Evolutionary conservation across 371 early-diverging fungal species (phyloP).

Genomic region (Sporodiniella umbellata): DNA sequence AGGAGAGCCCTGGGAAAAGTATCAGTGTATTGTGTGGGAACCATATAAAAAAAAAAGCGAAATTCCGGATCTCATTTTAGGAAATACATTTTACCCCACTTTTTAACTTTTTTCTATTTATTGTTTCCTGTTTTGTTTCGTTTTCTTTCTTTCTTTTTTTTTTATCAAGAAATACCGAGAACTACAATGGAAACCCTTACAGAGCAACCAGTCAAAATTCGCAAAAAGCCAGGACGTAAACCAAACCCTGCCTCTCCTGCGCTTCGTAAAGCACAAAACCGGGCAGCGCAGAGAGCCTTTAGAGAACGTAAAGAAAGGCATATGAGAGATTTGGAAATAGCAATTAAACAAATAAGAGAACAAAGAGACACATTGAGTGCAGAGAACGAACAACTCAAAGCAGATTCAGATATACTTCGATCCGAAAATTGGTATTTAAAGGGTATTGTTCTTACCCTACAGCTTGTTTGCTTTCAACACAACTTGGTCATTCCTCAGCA

Average conservation of each 20-base stretch:
- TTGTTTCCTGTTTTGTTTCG: no score
- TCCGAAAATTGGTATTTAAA: conserved; percentile 64
- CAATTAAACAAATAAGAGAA: conserved; percentile 61
- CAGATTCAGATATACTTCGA: conserved; percentile 49
- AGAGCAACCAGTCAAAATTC: conserved; percentile 36
- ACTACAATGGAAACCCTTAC: background rate
- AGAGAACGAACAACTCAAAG: conserved; percentile 54
- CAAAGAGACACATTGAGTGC: conserved; percentile 40
- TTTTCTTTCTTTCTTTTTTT: conserved; percentile 1
- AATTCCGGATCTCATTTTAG: background rate
- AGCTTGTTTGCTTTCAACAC: conserved; percentile 46
- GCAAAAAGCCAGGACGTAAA: conserved; percentile 84
- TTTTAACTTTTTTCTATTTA: conserved; percentile 2
- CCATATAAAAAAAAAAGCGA: background rate
- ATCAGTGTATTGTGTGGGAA: background rate
- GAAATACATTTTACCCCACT: background rate
- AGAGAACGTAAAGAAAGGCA: conserved; percentile 78
- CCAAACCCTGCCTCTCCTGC: conserved; percentile 70
- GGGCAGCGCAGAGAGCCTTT: conserved; percentile 81
- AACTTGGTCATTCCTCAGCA: conserved; percentile 44
- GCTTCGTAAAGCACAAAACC: conserved; percentile 77
- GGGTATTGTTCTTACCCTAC: conserved; percentile 52
- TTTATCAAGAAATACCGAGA: background rate
- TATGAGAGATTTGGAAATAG: conserved; percentile 61
- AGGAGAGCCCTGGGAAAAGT: background rate